A percentile compares a stretch with the other conserved stretches of the same genome.
These are phyloP conservation scores for Heliamphora pulchella DNA, from an alignment of 179 eudicot species.

Conservation along the genomic window DNA sequence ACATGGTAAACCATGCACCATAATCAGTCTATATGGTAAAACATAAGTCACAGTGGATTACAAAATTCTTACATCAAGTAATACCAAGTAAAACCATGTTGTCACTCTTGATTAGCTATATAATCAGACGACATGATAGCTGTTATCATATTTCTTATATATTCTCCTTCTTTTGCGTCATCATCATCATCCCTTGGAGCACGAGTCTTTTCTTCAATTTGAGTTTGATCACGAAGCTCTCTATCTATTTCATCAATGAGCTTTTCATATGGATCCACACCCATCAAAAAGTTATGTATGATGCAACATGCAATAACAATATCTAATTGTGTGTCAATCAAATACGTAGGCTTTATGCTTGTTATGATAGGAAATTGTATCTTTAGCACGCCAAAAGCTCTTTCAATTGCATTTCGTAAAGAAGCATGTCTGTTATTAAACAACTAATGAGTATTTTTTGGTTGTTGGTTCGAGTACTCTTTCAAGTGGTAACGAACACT, in stretches of 20 bases:
- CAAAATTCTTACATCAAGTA: too few species aligned
- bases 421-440: not conserved
- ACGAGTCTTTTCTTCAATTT: not conserved
- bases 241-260: not conserved
- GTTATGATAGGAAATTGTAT: not conserved
- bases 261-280: not conserved
- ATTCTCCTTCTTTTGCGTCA: not conserved
- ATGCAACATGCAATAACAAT: not conserved
- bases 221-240: not conserved
- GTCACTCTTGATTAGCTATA: too few species aligned
- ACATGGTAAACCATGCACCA: too few species aligned
- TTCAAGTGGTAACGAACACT: conserved; percentile 6
- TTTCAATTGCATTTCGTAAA: not conserved
- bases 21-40: too few species aligned
- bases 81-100: too few species aligned
- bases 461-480: not conserved
- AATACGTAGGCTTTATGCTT: not conserved
- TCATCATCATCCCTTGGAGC: not conserved
- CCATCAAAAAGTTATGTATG: not conserved
- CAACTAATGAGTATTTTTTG: not conserved
- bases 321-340: not conserved
- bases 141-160: not conserved
- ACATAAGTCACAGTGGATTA: too few species aligned
- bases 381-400: not conserved
- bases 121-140: too few species aligned